Evolutionary conservation across 257 asterid genomes (phyloP), one percentile per base, ranked within the genome.

Genomic region (Fraxinus anomala): DNA sequence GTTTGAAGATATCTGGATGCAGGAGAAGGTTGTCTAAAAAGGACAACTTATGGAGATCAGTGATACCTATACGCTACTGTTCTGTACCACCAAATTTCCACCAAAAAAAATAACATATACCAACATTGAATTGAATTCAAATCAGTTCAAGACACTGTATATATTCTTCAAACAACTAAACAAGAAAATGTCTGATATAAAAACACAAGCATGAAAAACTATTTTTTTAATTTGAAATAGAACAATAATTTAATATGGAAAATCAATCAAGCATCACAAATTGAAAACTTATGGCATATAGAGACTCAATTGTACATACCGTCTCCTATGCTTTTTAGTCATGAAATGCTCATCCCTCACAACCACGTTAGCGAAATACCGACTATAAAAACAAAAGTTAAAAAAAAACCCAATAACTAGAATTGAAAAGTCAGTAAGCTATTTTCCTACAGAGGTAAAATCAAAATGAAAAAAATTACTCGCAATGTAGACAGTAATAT

Each of bases 301-400:
- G 47, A 40, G 11, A 1, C 47, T 1, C 5, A 36, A 33, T 76
- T 3, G 11, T 63, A 49, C 87, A 44, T 85, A 95, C 99, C 96
- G 97, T 84, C 89, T 95, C 84, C 39, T 93, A 77, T 93, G 99
- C 63, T 84, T 83, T 72, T 96, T 96, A 79, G 93, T 88, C 86
- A 89, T 90, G 89, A 91, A 90, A 86, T 95, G 98, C 5, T 91
- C 94, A 73, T 95, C 97, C 87, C 97, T 90, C 83, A 92, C 96
- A 3, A 87, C 70, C 74, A 78, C 85, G 73, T 81, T 90, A 9
- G 98, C 93, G 63, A 93, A 93, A 85, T 84, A 93, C n/a, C 96
- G 96, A 85, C 96, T 92, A 33, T 6, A 72, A 47, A 21, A 73
- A 3, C 1, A 49, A 19, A 26, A 12, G 34, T 63, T 17, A 73